Conservation (phyloP, 768 basidiomycete species). For the Suillus fuscotomentosus region DNA sequence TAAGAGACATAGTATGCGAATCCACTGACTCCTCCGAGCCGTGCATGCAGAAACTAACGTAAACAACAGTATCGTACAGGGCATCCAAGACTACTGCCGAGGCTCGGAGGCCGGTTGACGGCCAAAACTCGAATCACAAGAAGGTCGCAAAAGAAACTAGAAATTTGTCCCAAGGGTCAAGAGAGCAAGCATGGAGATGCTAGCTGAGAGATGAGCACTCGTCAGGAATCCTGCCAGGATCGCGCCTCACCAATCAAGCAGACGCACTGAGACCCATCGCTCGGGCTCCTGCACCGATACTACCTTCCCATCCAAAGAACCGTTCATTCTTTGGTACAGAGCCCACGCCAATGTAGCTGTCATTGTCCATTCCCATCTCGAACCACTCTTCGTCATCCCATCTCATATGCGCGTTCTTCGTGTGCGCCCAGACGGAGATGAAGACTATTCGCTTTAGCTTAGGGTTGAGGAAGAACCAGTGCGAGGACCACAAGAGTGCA, state of each 20-base stretch:
- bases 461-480: conserved; percentile 96
- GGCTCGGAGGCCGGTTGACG: conserved; percentile 1
- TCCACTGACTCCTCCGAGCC: background rate
- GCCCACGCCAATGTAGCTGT: conserved; percentile 30
- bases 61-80: background rate
- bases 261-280: conserved; percentile 62
- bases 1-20: background rate
- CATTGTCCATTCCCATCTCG: conserved; percentile 33
- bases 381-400: conserved; percentile 48
- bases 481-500: conserved; percentile 90
- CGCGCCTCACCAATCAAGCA: conserved; percentile 25
- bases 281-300: conserved; percentile 75
- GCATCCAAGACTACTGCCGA: background rate
- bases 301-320: conserved; percentile 81
- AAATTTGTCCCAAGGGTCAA: background rate
- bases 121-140: background rate
- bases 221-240: conserved; percentile 6
- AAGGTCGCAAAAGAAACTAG: background rate
- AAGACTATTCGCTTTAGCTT: conserved; percentile 92
- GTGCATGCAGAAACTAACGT: conserved; percentile 2
- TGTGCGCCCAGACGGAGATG: conserved; percentile 88
- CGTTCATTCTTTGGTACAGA: conserved; percentile 44
- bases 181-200: conserved; percentile 1
- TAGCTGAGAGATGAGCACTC: conserved; percentile 10
- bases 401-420: conserved; percentile 53